Percentiles rank a stretch among this genome's conserved stretches.
Conservation (phyloP, 345 rosid species). For the Clausena lansium region DNA sequence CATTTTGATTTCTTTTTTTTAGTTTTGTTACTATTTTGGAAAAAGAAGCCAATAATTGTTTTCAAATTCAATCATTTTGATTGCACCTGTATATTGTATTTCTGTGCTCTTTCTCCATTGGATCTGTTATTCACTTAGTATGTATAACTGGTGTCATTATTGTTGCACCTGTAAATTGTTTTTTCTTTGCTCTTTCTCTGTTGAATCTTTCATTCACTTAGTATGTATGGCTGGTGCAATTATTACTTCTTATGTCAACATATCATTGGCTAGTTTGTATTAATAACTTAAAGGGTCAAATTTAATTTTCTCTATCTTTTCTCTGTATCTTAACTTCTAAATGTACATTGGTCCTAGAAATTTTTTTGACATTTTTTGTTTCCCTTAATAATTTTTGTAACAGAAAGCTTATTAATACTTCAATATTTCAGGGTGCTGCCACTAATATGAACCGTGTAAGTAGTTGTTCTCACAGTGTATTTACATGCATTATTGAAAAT, state of each 20-base stretch:
- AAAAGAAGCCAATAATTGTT: neutral
- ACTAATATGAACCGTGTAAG: constrained; percentile 98
- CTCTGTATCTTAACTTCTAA: neutral
- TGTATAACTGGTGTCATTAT: neutral
- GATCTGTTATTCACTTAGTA: neutral
- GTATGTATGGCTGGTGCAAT: too few relatives aligned
- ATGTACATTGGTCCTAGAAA: neutral
- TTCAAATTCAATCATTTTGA: neutral
- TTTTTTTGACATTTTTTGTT: neutral
- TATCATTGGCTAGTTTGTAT: neutral
- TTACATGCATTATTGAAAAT: constrained; percentile 92
- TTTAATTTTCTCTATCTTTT: too few relatives aligned
- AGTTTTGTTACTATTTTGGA: neutral
- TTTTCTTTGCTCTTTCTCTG: too few relatives aligned
- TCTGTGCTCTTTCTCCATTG: neutral
- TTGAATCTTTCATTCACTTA: too few relatives aligned
- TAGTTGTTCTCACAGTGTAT: constrained; percentile 98
- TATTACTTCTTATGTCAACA: neutral
- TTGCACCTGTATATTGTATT: neutral
- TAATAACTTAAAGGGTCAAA: neutral
- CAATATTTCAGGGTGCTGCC: constrained; percentile 77
- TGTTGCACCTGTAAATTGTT: too few relatives aligned
- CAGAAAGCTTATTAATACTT: neutral
- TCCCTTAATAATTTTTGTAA: neutral
- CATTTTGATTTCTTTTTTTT: neutral